Base-by-base conservation (phyloP, 805 yeast genomes). In the Lachancea mirantina region DNA sequence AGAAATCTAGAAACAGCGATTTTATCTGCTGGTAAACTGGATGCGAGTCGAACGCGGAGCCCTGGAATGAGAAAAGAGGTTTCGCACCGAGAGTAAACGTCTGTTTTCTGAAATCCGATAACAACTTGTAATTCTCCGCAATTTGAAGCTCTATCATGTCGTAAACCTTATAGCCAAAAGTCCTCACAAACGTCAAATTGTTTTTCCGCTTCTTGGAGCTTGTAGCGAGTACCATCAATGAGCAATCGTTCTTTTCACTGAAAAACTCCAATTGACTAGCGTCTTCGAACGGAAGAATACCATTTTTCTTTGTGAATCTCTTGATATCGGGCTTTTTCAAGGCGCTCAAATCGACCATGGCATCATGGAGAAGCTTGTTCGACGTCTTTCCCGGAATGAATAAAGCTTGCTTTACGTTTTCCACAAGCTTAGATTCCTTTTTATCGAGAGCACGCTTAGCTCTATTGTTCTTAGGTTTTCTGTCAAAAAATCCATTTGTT, bases 11-110 rank as follows among this genome's bases (percentile, higher is more conserved):
- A 51, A 92, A 87, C 44, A 88, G 66, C 1, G 96, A 85, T 62
- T 89, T 89, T 43, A 87, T 54, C 41, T 88, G 96, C 57, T 70
- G 74, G 62, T 71, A 88, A 16, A 79, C 78, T 18, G 96, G 95
- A 53, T 89, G 85, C 8, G 78, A 68, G 46, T 92, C 97, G 50
- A 92, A 92, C 7, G 81, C 81, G 14, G 92, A 77, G 26, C 98
- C 96, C 56, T 85, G 85, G 67, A 92, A 92, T 3, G 81, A 69
- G 59, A 92, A 82, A 88, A 92, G 76, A 39, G 98, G 98, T 57
- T 85, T 88, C 55, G 89, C 67, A 18, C 98, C 98, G 23, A 89
- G 67, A 26, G 80, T 74, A 61, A 88, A 85, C 1, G 96, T 85
- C 35, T 67, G 55, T 46, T 80, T 78, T 46, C 72, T 77, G 69